Percentiles rank a stretch among this genome's conserved stretches.
Conservation (phyloP, 805 yeast species). For the Barnettozyma californica region DNA sequence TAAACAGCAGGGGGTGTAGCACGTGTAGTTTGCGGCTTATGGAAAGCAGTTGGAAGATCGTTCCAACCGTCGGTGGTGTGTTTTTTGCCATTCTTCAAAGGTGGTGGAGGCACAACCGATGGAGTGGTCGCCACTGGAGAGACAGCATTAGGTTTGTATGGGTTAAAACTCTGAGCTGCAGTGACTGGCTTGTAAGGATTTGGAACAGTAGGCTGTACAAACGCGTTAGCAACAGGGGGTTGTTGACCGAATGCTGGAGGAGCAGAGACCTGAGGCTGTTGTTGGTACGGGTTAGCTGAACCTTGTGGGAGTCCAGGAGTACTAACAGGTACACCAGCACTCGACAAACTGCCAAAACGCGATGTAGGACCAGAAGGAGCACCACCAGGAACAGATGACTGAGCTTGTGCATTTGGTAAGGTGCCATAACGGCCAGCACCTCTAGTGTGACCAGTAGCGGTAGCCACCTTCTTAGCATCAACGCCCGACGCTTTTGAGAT, state of each 20-base stretch:
- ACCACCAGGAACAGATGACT: background rate
- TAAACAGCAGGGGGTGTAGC: constrained; percentile 37
- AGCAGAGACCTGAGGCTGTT: constrained; percentile 12
- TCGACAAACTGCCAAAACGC: constrained; percentile 8
- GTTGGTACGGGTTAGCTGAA: constrained; percentile 6
- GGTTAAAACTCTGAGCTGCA: constrained; percentile 17
- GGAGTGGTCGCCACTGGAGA: constrained; percentile 24
- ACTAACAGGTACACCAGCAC: constrained; percentile 12
- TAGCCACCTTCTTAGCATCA: constrained; percentile 15
- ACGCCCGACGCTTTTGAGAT: constrained; percentile 59
- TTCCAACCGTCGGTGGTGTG: constrained; percentile 66
- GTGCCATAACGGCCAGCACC: constrained; percentile 19
- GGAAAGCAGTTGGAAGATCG: constrained; percentile 55
- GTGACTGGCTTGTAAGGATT: constrained; percentile 22
- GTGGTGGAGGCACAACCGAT: constrained; percentile 24
- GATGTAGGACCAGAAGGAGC: constrained; percentile 6
- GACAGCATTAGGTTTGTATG: constrained; percentile 24
- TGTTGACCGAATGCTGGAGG: constrained; percentile 7
- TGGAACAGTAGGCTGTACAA: constrained; percentile 6
- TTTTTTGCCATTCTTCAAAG: constrained; percentile 27
- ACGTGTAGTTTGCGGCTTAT: constrained; percentile 30
- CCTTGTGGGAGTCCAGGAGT: constrained; percentile 8
- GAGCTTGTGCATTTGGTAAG: constrained; percentile 11
- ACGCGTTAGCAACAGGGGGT: background rate
- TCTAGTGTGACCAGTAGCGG: constrained; percentile 11